These are phyloP conservation scores for Ceratobasidium sp. DNA, from an alignment of 1,284 basidiomycete genomes.

Conservation along the genomic window DNA sequence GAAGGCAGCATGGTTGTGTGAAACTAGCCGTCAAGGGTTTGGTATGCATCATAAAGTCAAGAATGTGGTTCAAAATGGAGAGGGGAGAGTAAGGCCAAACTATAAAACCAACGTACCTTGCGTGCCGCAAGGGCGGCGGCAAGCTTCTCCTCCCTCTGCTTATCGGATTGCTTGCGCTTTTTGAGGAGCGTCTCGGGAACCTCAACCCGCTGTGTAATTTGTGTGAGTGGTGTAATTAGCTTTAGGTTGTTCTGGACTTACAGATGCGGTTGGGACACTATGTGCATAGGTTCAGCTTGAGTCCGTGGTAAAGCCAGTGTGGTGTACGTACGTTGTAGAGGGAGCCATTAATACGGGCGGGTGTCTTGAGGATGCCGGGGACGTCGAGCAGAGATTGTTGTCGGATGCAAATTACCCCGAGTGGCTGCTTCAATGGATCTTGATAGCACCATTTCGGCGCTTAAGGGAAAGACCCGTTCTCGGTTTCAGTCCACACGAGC, in stretches of 20 bases:
- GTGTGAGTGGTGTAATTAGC: constrained; percentile 7
- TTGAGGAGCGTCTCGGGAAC: constrained; percentile 99
- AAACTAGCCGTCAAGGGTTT: constrained; percentile 72
- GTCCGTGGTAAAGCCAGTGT: constrained; percentile 56
- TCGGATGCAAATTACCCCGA: constrained; percentile 29
- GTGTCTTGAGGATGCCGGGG: constrained; percentile 54
- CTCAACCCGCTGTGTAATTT: constrained; percentile 71
- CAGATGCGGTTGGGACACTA: constrained; percentile 64
- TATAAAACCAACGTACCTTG: constrained; percentile 71
- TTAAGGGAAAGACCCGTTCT: background rate
- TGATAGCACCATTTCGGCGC: background rate
- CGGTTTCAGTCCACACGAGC: too few species aligned
- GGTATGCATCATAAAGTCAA: constrained; percentile 78
- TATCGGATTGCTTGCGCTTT: constrained; percentile 99
- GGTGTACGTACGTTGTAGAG: constrained; percentile 66
- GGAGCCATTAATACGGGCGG: constrained; percentile 60
- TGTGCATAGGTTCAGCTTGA: background rate
- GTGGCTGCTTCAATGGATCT: constrained; percentile 21
- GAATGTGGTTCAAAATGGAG: constrained; percentile 41
- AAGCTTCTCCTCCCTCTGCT: constrained; percentile 94
- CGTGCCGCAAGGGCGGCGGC: constrained; percentile 84
- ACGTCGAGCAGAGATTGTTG: constrained; percentile 34
- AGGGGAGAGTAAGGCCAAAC: constrained; percentile 9
- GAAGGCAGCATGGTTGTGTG: constrained; percentile 74
- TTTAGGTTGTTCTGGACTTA: constrained; percentile 51